phyloP scores from a whole-genome alignment of 1,139 yeast genomes.

The Dujonia santamariae region DNA sequence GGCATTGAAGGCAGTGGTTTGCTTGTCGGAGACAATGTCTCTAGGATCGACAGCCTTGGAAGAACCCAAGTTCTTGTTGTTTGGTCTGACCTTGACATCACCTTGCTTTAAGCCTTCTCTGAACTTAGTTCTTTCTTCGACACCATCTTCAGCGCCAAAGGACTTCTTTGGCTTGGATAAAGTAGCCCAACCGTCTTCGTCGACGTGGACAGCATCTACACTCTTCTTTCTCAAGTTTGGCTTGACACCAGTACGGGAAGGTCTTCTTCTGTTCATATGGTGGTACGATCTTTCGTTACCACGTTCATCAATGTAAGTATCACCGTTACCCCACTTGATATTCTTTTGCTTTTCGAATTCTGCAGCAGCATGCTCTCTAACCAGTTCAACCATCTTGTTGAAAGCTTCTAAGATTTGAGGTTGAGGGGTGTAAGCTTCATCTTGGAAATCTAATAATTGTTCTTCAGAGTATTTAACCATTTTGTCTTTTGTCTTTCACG shows the following conservation, averaged over 20 bases:
- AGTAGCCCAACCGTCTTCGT: slow-evolving; percentile 83
- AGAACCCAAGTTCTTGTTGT: slow-evolving; percentile 70
- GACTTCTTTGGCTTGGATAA: slow-evolving; percentile 50
- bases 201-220: slow-evolving; percentile 53
- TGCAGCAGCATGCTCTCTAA: slow-evolving; percentile 44
- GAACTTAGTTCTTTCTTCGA: slow-evolving; percentile 46
- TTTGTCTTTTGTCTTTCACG: slow-evolving; percentile 4
- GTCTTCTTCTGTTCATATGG: slow-evolving; percentile 57
- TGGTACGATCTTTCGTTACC: slow-evolving; percentile 49
- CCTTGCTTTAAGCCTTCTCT: slow-evolving; percentile 43
- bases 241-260: slow-evolving; percentile 47
- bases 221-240: slow-evolving; percentile 59
- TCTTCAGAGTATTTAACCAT: slow-evolving; percentile 71
- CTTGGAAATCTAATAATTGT: slow-evolving; percentile 57
- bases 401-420: slow-evolving; percentile 64
- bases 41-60: slow-evolving; percentile 72
- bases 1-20: slow-evolving; percentile 66
- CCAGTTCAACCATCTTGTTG: slow-evolving; percentile 63
- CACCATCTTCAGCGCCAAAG: slow-evolving; percentile 46
- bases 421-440: slow-evolving; percentile 56
- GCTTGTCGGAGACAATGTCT: slow-evolving; percentile 67
- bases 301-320: slow-evolving; percentile 46
- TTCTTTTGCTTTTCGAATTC: slow-evolving; percentile 29
- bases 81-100: slow-evolving; percentile 56
- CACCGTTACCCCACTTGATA: slow-evolving; percentile 40